Percentiles rank a stretch among this genome's conserved stretches.
These are phyloP conservation scores for Peltaster fructicola DNA, from an alignment of 2,329 filamentous ascomycete genomes.

Conservation along the genomic window DNA sequence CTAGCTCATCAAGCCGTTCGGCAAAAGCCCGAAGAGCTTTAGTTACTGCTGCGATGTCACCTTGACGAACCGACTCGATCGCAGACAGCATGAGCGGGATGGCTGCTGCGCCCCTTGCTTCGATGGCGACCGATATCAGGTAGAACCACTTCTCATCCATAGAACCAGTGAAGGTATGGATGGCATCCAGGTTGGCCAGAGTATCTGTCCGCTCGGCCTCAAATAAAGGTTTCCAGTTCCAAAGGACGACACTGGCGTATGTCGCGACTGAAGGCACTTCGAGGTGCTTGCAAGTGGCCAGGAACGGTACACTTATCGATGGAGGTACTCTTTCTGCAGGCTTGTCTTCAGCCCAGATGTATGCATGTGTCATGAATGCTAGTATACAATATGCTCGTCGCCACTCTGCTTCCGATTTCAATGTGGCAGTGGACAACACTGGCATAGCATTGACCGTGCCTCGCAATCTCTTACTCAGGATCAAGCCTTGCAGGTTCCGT, in stretches of 20 bases:
- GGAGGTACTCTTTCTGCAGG: slow-evolving; percentile 59
- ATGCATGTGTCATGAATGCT: slow-evolving; percentile 64
- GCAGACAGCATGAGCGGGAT: slow-evolving; percentile 79
- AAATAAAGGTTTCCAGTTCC: slow-evolving; percentile 95
- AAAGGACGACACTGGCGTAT: slow-evolving; percentile 78
- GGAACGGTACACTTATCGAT: slow-evolving; percentile 65
- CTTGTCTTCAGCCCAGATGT: slow-evolving; percentile 71
- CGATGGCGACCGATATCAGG: slow-evolving; percentile 84
- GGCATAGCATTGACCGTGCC: slow-evolving; percentile 65
- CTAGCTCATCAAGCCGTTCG: slow-evolving; percentile 73
- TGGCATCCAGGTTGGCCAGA: slow-evolving; percentile 71
- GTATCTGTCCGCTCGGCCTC: slow-evolving; percentile 62
- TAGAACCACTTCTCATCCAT: slow-evolving; percentile 99
- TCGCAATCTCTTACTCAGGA: slow-evolving; percentile 70
- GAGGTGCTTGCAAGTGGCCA: slow-evolving; percentile 53
- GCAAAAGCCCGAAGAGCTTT: slow-evolving; percentile 66
- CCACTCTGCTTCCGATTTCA: slow-evolving; percentile 80
- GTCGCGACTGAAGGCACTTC: slow-evolving; percentile 86
- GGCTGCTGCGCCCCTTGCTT: slow-evolving; percentile 73
- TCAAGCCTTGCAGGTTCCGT: slow-evolving; percentile 68
- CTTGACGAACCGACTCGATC: slow-evolving; percentile 57
- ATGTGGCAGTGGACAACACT: slow-evolving; percentile 62
- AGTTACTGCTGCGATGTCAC: slow-evolving; percentile 54
- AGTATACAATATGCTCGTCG: slow-evolving; percentile 67
- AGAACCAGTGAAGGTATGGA: slow-evolving; percentile 83